These are phyloP conservation scores for Pichia norvegensis DNA, from an alignment of 1,139 yeast genomes.

Conservation along the genomic window DNA sequence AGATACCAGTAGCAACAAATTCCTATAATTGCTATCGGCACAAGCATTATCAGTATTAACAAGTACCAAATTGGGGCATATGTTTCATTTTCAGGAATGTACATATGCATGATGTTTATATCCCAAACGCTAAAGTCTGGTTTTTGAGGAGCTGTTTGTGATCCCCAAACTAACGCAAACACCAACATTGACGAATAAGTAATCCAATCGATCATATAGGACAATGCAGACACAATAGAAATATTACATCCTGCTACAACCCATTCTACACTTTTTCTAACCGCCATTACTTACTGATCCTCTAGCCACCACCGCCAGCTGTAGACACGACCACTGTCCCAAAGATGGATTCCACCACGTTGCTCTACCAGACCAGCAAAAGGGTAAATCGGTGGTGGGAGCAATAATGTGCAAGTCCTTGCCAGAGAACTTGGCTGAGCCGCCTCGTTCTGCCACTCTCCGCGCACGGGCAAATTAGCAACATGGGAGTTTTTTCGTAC, in stretches of 20 bases:
- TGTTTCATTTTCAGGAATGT: constrained; percentile 31
- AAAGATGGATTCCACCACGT: background rate
- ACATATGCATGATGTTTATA: constrained; percentile 29
- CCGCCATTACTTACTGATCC: background rate
- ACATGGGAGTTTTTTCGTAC: background rate
- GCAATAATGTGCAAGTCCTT: too few species aligned
- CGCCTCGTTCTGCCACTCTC: background rate
- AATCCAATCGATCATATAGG: constrained; percentile 33
- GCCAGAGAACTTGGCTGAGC: too few species aligned
- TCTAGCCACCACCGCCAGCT: too few species aligned
- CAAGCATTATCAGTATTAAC: constrained; percentile 25
- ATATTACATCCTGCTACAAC: background rate
- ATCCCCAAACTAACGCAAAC: constrained; percentile 31
- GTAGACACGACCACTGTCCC: too few species aligned
- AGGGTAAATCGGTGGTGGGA: too few species aligned
- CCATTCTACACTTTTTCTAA: background rate
- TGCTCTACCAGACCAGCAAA: background rate
- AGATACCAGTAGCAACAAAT: constrained; percentile 21
- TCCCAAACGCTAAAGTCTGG: constrained; percentile 38
- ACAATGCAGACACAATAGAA: constrained; percentile 20
- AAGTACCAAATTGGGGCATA: constrained; percentile 31
- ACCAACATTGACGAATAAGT: constrained; percentile 21
- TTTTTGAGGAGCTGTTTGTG: constrained; percentile 32
- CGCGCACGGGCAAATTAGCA: background rate
- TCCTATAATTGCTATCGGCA: constrained; percentile 32